These are phyloP conservation scores for Tetrapisispora phaffii DNA, from an alignment of 805 yeast genomes.

Conservation along the genomic window DNA sequence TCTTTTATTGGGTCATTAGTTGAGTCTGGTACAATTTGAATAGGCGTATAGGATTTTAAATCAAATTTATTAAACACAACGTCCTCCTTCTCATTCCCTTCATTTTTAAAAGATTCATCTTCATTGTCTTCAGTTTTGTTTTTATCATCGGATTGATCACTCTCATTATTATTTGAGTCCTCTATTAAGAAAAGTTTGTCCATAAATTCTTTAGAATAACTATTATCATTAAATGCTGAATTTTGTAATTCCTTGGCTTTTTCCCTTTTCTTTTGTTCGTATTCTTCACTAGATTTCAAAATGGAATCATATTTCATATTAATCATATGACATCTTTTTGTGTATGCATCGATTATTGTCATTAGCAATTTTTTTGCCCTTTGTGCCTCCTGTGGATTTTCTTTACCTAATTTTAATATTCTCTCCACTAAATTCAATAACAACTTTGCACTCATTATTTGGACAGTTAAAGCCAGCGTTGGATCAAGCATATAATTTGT, in stretches of 20 bases:
- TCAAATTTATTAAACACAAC: slow-evolving; percentile 34
- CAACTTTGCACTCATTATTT: slow-evolving; percentile 91
- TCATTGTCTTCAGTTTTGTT: slow-evolving; percentile 13
- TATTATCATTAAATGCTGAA: slow-evolving; percentile 26
- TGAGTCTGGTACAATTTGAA: slow-evolving; percentile 43
- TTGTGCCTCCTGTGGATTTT: slow-evolving; percentile 66
- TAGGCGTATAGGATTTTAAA: slow-evolving; percentile 44
- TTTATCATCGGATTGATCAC: slow-evolving; percentile 19
- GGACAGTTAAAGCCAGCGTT: slow-evolving; percentile 77
- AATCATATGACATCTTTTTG: slow-evolving; percentile 66
- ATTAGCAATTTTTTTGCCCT: slow-evolving; percentile 58
- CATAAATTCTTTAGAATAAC: slow-evolving; percentile 33
- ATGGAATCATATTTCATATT: slow-evolving; percentile 63
- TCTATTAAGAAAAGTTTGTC: slow-evolving; percentile 6
- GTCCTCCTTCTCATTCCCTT: slow-evolving; percentile 2
- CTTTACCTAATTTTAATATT: slow-evolving; percentile 53
- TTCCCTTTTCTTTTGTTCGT: slow-evolving; percentile 36
- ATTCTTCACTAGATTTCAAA: slow-evolving; percentile 48
- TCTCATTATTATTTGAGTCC: neutral
- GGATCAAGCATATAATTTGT: slow-evolving; percentile 73
- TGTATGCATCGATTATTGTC: slow-evolving; percentile 80
- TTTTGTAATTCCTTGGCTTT: slow-evolving; percentile 35
- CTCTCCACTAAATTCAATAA: slow-evolving; percentile 81
- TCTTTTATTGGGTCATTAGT: slow-evolving; percentile 66
- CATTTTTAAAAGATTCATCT: no score